Conservation (phyloP, 164 flowering plant species). For the Magnolia officinalis region DNA sequence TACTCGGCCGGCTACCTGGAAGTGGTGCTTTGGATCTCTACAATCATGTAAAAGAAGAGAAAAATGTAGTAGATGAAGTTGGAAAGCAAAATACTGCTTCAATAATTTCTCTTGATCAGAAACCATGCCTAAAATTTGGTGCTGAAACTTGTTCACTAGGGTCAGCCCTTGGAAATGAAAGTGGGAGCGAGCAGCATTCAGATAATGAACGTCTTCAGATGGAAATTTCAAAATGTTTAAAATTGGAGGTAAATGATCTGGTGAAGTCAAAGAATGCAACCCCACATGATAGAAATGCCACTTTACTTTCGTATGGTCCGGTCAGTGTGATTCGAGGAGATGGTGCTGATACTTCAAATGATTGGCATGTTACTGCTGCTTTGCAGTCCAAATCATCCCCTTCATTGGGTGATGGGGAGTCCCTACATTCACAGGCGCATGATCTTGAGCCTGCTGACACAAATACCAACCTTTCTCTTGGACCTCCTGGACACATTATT, state of each 20-base stretch:
- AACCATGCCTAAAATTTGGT: not conserved
- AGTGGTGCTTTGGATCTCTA: not conserved
- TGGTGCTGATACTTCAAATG: not conserved
- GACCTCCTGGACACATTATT: not conserved
- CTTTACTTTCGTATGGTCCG: not conserved
- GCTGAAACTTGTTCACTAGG: constrained; percentile 7
- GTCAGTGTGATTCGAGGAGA: not conserved
- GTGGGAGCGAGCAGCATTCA: constrained; percentile 1
- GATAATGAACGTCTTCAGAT: not conserved
- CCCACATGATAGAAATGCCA: constrained; percentile 1
- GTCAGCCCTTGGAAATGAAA: constrained; percentile 17
- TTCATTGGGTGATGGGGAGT: constrained; percentile 3
- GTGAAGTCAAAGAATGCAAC: not conserved
- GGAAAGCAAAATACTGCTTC: not conserved
- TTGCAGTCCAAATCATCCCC: not conserved
- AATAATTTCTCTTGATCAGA: constrained; percentile 7
- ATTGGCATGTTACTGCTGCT: not conserved
- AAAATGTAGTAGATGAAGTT: not conserved
- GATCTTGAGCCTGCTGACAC: not conserved
- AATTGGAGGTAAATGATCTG: constrained; percentile 4
- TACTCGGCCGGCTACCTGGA: constrained; percentile 51
- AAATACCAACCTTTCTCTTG: constrained; percentile 5
- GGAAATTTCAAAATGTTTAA: constrained; percentile 1
- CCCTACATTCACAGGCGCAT: not conserved
- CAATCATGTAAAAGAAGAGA: constrained; percentile 4